Conservation (phyloP, 208 protist genomes). For the Leishmania braziliensis region DNA sequence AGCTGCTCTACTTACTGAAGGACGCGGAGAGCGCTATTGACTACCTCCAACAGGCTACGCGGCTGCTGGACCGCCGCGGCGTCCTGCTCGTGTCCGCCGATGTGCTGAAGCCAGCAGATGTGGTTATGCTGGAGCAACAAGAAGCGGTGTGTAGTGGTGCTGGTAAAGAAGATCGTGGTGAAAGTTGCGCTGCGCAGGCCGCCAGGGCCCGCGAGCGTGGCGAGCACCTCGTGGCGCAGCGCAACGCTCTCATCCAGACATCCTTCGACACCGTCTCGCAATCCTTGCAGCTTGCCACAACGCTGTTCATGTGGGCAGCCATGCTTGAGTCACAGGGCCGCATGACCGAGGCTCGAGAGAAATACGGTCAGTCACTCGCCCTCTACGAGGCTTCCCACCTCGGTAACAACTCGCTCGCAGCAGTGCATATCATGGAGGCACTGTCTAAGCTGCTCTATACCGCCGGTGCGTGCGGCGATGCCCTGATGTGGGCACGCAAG, state of each 20-base stretch:
- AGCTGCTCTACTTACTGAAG: constrained; percentile 51
- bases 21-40: constrained; percentile 32
- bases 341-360: constrained; percentile 38
- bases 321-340: constrained; percentile 44
- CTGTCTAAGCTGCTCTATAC: constrained; percentile 57
- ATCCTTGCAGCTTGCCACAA: constrained; percentile 18
- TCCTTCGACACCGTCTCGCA: constrained; percentile 24
- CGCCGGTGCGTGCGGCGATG: constrained; percentile 47
- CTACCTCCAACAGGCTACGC: constrained; percentile 43
- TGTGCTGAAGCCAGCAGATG: constrained; percentile 48
- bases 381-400: constrained; percentile 48
- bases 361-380: constrained; percentile 49
- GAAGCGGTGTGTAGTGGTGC: constrained; percentile 10
- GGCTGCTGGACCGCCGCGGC: constrained; percentile 56
- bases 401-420: constrained; percentile 31
- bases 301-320: constrained; percentile 31
- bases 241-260: constrained; percentile 24
- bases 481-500: constrained; percentile 41
- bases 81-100: constrained; percentile 43
- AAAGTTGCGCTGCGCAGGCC: not conserved
- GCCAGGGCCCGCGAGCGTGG: constrained; percentile 3
- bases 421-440: constrained; percentile 35
- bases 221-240: constrained; percentile 18
- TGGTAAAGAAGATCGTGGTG: not conserved
- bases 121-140: constrained; percentile 34